Evolutionary conservation across 2,329 filamentous ascomycete species (phyloP).

Genomic region (Neopestalotiopsis rosae): DNA sequence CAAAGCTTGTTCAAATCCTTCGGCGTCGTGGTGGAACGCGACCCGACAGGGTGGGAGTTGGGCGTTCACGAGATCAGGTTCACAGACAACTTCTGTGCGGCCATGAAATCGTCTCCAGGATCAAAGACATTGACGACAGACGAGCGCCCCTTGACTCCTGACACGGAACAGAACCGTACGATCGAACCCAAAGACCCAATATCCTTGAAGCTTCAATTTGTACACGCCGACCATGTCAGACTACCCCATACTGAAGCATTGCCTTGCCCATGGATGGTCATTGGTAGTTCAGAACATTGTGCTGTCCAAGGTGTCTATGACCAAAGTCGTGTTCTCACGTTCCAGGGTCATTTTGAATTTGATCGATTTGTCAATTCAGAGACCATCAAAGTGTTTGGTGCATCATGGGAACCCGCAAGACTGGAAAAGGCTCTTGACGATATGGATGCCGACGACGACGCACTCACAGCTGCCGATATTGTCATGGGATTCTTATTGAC

Average conservation of each 20-base stretch:
- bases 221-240: slow-evolving; percentile 35
- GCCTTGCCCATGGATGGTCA: slow-evolving; percentile 18
- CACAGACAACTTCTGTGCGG: slow-evolving; percentile 22
- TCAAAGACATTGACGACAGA: background rate
- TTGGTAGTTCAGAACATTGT: slow-evolving; percentile 33
- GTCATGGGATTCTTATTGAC: slow-evolving; percentile 7
- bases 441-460: slow-evolving; percentile 19
- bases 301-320: slow-evolving; percentile 41
- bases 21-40: slow-evolving; percentile 23
- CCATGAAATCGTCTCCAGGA: slow-evolving; percentile 19
- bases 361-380: slow-evolving; percentile 40
- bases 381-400: slow-evolving; percentile 23
- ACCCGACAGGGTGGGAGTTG: slow-evolving; percentile 29
- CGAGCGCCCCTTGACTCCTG: background rate
- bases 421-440: background rate
- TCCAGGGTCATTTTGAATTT: slow-evolving; percentile 46
- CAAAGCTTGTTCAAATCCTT: slow-evolving; percentile 36
- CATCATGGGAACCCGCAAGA: slow-evolving; percentile 3
- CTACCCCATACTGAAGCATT: slow-evolving; percentile 17
- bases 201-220: slow-evolving; percentile 37
- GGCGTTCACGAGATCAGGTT: slow-evolving; percentile 27
- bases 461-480: slow-evolving; percentile 15
- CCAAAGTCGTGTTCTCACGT: slow-evolving; percentile 38
- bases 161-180: background rate
- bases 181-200: background rate